Evolutionary conservation across 2,329 filamentous ascomycete species (phyloP), one percentile per base, ranked within the genome.

Genomic region (Claviceps monticola): DNA sequence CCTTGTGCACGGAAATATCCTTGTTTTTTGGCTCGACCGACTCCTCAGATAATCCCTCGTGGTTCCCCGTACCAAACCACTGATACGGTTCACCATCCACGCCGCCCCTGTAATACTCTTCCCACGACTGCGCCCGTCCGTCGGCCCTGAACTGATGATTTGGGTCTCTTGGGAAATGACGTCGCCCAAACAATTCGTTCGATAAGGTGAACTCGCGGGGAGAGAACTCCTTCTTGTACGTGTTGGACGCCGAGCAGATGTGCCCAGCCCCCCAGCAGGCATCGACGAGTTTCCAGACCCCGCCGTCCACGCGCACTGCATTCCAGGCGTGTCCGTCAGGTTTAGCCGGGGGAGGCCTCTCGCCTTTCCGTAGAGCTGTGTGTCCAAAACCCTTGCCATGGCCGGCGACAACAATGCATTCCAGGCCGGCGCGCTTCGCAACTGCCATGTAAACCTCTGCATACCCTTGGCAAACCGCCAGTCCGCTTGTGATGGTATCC

Each of bases 381-480:
- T 89, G 83, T 1, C 89, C 87, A 58, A 77, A 91, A 0, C 93
- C 93, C 66, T 97, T 97, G 37, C 90, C 88, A 58, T 93, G 85
- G 2, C 91, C 89, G 1, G 72, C 70, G 1, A 95, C 73, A 1
- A 91, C 78, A 4, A 88, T 69, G 54, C 81, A 84, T 62, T 95
- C 83, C 0, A 98, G 71, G 0, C 91, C 91, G 7, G 86, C 87
- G 55, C 86, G 80, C 36, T 79, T 75, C 9, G 89, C 90, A 49
- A 98, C 79, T 4, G 82, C 82, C 51, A 83, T 77, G 65, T 88
- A 97, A 2, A 94, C 77, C 29, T 82, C 81, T 11, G 91, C 90
- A 62, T 95, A 97, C 1, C 93, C 93, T 65, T 88, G 84, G 62
- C 93, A 98, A 11, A 98, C 93, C 14, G 89, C 90, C 53, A 86